Base-by-base conservation (phyloP, 2,329 filamentous ascomycete species). In the Cladosporium sp. region DNA sequence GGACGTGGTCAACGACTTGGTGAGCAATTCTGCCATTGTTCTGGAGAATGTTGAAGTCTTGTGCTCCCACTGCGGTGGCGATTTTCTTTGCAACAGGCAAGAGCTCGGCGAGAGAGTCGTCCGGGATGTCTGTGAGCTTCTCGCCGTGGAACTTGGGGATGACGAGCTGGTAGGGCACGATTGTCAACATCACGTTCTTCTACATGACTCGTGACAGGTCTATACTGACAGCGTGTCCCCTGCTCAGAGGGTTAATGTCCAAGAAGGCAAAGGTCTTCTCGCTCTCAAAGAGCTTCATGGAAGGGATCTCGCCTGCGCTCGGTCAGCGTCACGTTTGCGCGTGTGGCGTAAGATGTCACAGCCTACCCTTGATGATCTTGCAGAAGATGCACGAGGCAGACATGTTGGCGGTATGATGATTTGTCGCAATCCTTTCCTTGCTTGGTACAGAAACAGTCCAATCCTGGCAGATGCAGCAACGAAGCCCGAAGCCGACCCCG, bases 261-360 rank as follows among this genome's bases (percentile, higher is more conserved):
- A 99, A 88, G 75, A 99, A 99, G 9, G 94, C 94, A 63, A 96
- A 82, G 47, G 93, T 90, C 79, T 93, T 96, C 38, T 96, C 89
- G 69, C 85, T 94, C 78, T 99, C 94, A 73, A 90, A 92, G 76
- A 99, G 87, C 84, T 97, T 99, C 82, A 97, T 88, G 67, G 86
- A 93, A 51, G 94, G 94, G 74, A 99, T 97, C 62, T 97, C 93
- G 65, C 92, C 92, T 97, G 68, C 61, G 43, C 19, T 12, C 17
- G 42, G 50, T 59, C 40, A 59, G 54, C 22, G 30, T 58, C 25
- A 40, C 8, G 19, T 17, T 22, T 36, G 37, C 22, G 34, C 39
- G 9, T 17, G 42, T 17, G 50, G 58, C 50, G 19, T 51, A 30
- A 11, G 28, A 34, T 37, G n/a, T 11, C 20, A 28, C 22, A 36